phyloP scores from a whole-genome alignment of 129 eudicot genomes.

The Artemisia tridentata region DNA sequence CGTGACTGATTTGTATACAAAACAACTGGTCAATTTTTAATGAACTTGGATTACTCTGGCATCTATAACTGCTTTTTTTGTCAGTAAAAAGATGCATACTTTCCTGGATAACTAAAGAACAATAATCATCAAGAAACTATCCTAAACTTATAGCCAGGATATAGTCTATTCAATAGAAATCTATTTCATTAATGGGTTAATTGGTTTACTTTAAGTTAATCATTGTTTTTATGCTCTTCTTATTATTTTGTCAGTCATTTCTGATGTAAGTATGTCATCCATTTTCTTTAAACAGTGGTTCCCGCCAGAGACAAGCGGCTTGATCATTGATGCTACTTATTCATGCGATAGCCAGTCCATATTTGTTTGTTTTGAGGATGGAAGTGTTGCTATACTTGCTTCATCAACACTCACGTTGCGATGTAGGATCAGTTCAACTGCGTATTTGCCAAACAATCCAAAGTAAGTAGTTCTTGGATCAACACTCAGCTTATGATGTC shows the following conservation, averaged over 20 bases:
- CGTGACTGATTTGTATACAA: no score
- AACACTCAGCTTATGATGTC: no score
- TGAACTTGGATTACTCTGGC: no score
- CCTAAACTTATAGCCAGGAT: no score
- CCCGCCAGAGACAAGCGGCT: slow-evolving; percentile 76
- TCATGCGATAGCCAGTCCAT: slow-evolving; percentile 85
- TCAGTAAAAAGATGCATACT: no score
- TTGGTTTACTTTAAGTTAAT: no score
- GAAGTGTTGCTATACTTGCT: slow-evolving; percentile 78
- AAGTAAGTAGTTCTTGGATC: slow-evolving; percentile 36
- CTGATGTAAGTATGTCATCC: not conserved
- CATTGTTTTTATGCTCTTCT: not conserved
- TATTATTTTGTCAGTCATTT: not conserved
- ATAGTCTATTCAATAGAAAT: no score
- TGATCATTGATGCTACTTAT: slow-evolving; percentile 84
- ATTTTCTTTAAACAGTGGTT: slow-evolving; percentile 49
- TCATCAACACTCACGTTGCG: slow-evolving; percentile 68
- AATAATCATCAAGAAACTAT: no score
- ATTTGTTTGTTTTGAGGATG: slow-evolving; percentile 71
- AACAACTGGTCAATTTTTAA: no score
- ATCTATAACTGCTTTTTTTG: no score
- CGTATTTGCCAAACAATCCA: slow-evolving; percentile 68
- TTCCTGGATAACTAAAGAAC: no score
- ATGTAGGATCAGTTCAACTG: slow-evolving; percentile 62
- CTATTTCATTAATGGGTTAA: no score